Evolutionary conservation across 2,329 filamentous ascomycete genomes (phyloP), one percentile per base, ranked within the genome.

Genomic region (Aspergillus novoparasiticus): DNA sequence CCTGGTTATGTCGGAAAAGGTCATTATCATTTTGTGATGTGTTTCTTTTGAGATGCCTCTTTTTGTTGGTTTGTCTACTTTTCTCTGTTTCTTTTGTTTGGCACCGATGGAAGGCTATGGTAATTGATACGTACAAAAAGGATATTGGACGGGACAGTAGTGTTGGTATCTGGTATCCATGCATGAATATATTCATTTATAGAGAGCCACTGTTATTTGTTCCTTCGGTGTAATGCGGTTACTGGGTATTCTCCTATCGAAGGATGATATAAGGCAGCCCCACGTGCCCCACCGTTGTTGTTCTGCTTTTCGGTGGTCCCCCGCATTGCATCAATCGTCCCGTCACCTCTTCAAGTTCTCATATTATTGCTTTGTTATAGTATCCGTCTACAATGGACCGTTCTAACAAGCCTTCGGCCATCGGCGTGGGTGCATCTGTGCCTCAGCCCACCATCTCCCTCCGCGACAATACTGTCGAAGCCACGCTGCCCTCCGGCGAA

Each of bases 401-500:
- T 77, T 87, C 89, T 69, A 92, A 96, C 81, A 95, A 93, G 77
- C 92, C 93, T 62, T 84, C 88, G 59, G 89, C 91, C 45, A 87
- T 94, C 72, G 87, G 91, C 59, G 84, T 92, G 66, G 90, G 91
- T 9, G 90, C 91, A 9, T 88, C 88, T 58, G 85, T 90, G 19
- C 88, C 92, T 19, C 90, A 94, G 55, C 91, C 94, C 39, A 87
- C 89, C 68, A 90, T 97, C 73, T 87, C 87, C 76, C 88, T 94
- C 73, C 86, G 88, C 32, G 86, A 91, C 71, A 87, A 88, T 75
- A 89, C 87, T 64, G 89, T 98, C 58, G 86, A 87, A n/a, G 94
- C 94, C 39, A 86, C 85, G 34, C 87, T 98, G 50, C 92, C 93
- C 45, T 91, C 92, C 0, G 94, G 94, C 69, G 94, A 98, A 81